Percentiles rank a stretch among this genome's conserved stretches.
These are phyloP conservation scores for Endotrypanum monterogeii DNA, from an alignment of 208 protist genomes.

Conservation along the genomic window DNA sequence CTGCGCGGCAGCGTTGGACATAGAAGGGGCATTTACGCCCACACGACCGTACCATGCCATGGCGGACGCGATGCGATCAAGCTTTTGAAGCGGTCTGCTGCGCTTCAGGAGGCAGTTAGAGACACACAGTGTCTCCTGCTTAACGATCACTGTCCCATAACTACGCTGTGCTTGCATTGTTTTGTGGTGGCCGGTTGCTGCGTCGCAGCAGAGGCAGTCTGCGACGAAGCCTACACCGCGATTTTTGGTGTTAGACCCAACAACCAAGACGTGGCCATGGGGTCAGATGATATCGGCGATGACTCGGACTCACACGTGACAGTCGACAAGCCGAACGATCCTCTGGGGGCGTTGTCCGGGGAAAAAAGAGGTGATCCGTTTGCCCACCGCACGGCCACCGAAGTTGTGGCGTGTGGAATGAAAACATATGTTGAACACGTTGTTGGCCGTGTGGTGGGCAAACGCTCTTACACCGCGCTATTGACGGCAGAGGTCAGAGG, in stretches of 20 bases:
- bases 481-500: slow-evolving; percentile 49
- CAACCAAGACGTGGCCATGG: slow-evolving; percentile 8
- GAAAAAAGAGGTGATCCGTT: slow-evolving; percentile 1
- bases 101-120: slow-evolving; percentile 44
- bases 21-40: slow-evolving; percentile 34
- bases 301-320: background rate
- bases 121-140: slow-evolving; percentile 58
- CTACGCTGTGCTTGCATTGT: slow-evolving; percentile 42
- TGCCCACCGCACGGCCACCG: slow-evolving; percentile 13
- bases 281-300: background rate
- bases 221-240: slow-evolving; percentile 37
- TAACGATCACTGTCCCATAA: slow-evolving; percentile 50
- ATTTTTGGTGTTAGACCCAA: slow-evolving; percentile 38
- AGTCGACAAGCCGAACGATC: slow-evolving; percentile 5
- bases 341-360: background rate
- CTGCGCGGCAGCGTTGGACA: slow-evolving; percentile 27
- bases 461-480: slow-evolving; percentile 50
- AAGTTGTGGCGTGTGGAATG: slow-evolving; percentile 42
- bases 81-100: slow-evolving; percentile 28
- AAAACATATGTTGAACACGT: slow-evolving; percentile 42
- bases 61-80: slow-evolving; percentile 44
- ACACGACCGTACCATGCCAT: slow-evolving; percentile 43
- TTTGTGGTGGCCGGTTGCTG: slow-evolving; percentile 53
- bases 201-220: slow-evolving; percentile 65
- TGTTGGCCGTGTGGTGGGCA: slow-evolving; percentile 29